Conservation (phyloP, 495 filamentous ascomycete genomes). For the Neurospora africana region DNA sequence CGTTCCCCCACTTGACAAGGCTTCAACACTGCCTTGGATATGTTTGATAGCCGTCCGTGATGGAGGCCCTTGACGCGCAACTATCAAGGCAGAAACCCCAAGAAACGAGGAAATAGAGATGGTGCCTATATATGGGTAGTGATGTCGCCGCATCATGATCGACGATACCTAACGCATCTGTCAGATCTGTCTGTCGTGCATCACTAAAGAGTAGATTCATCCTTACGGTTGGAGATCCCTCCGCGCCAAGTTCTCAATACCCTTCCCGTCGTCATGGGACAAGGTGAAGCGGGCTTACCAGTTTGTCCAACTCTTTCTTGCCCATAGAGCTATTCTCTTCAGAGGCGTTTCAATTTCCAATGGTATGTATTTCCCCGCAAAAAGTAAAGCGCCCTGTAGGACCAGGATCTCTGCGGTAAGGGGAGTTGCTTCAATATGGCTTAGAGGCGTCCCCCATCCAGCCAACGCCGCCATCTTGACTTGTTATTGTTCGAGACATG, state of each 20-base stretch:
- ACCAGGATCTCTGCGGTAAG: background rate
- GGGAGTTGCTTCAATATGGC: background rate
- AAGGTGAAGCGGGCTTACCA: background rate
- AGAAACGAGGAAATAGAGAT: background rate
- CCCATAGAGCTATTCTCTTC: background rate
- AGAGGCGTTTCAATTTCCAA: background rate
- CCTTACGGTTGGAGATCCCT: background rate
- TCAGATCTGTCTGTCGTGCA: slow-evolving; percentile 27
- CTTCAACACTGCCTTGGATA: background rate
- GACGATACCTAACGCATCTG: slow-evolving; percentile 22
- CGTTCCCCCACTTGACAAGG: background rate
- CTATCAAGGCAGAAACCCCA: slow-evolving; percentile 1
- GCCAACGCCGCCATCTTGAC: background rate
- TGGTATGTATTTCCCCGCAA: background rate
- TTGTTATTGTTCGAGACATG: background rate
- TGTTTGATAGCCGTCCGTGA: background rate
- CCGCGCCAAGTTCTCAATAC: background rate
- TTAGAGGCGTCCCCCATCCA: background rate
- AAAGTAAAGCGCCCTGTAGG: slow-evolving; percentile 2
- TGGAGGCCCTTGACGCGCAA: background rate
- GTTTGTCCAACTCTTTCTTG: background rate
- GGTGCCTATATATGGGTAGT: background rate
- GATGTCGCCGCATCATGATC: slow-evolving; percentile 24
- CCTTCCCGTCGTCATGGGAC: background rate
- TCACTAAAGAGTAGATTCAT: background rate